Evolutionary conservation across 1,284 basidiomycete species (phyloP).

Genomic region (Rugosomyces carneus): DNA sequence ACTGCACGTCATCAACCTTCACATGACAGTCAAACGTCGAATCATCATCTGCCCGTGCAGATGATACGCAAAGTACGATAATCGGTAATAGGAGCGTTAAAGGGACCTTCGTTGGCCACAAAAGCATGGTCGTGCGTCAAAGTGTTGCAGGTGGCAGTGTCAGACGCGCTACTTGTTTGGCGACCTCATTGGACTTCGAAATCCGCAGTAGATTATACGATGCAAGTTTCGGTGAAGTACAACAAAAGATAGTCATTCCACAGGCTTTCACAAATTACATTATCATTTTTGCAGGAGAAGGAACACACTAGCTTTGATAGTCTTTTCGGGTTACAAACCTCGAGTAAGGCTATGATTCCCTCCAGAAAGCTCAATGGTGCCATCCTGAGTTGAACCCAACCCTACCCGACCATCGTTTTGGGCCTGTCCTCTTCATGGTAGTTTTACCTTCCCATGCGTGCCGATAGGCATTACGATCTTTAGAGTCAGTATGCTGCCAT

Average conservation of each 20-base stretch:
- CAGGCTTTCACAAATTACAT: no score
- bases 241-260: no score
- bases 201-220: no score
- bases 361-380: not conserved
- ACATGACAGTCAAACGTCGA: conserved; percentile 49
- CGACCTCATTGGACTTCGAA: no score
- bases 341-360: not conserved
- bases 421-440: not conserved
- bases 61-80: conserved; percentile 29
- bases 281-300: no score
- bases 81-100: conserved; percentile 24
- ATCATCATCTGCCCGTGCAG: conserved; percentile 30
- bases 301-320: no score
- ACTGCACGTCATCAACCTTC: conserved; percentile 39
- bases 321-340: conserved; percentile 19
- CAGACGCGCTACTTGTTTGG: conserved; percentile 6
- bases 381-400: not conserved
- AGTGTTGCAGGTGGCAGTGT: conserved; percentile 4
- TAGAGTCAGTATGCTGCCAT: not conserved
- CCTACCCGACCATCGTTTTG: not conserved
- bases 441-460: not conserved
- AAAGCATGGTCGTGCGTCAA: conserved; percentile 22
- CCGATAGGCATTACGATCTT: not conserved
- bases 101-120: conserved; percentile 19
- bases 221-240: no score